Percentiles rank a stretch among this genome's conserved stretches.
Evolutionary conservation across 352 stramenopile genomes (phyloP).

Genomic region (Phytophthora hibernalis): DNA sequence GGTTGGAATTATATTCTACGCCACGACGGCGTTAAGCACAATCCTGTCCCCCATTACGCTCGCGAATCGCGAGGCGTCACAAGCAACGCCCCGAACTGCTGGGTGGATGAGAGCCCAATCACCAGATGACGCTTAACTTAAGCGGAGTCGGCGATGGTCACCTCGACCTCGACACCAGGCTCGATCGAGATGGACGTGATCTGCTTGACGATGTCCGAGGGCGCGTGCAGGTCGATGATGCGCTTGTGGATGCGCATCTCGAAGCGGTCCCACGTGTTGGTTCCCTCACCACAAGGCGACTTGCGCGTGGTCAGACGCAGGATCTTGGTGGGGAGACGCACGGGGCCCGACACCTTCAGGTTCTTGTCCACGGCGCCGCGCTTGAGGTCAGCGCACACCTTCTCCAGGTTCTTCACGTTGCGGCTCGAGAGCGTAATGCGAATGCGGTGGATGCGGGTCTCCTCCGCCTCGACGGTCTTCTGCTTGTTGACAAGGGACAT

Average conservation of each 20-base stretch:
- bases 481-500: slow-evolving; percentile 91
- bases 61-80: slow-evolving; percentile 16
- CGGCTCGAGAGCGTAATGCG: slow-evolving; percentile 99
- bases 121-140: slow-evolving; percentile 51
- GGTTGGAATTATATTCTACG: slow-evolving; percentile 43
- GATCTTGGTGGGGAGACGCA: slow-evolving; percentile 99
- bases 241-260: slow-evolving; percentile 99
- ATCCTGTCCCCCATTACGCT: slow-evolving; percentile 38
- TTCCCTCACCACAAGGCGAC: slow-evolving; percentile 98
- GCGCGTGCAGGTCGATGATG: slow-evolving; percentile 99
- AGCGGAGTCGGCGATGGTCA: slow-evolving; percentile 95
- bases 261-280: slow-evolving; percentile 99
- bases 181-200: slow-evolving; percentile 99
- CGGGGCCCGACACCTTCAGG: slow-evolving; percentile 97
- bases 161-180: slow-evolving; percentile 98
- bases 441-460: slow-evolving; percentile 95
- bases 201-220: slow-evolving; percentile 99
- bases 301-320: slow-evolving; percentile 99
- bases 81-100: slow-evolving; percentile 15
- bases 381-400: slow-evolving; percentile 99
- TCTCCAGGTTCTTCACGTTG: slow-evolving; percentile 99
- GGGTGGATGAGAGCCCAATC: slow-evolving; percentile 9
- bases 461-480: slow-evolving; percentile 87
- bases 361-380: slow-evolving; percentile 98
- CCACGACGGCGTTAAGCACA: slow-evolving; percentile 30